Percentiles rank a stretch among this genome's conserved stretches.
Conservation (phyloP, 768 basidiomycete species). For the Leccinum rimulosum region DNA sequence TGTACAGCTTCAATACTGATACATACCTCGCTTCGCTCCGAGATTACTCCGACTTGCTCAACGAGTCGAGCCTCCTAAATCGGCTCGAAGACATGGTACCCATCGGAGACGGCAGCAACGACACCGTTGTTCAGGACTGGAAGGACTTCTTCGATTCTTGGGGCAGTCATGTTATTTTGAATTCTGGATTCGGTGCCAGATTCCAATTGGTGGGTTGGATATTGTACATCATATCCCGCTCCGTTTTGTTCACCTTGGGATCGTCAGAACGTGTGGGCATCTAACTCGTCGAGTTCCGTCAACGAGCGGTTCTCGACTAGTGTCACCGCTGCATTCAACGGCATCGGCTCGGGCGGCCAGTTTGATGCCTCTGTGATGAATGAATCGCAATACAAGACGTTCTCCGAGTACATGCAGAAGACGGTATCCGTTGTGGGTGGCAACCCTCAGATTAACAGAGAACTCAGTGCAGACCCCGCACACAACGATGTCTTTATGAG, state of each 20-base stretch:
- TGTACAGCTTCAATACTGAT: conserved; percentile 17
- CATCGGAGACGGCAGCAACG: conserved; percentile 4
- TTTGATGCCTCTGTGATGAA: too few species aligned
- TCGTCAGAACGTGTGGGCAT: conserved; percentile 7
- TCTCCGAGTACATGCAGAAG: too few species aligned
- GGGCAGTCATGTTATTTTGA: conserved; percentile 3
- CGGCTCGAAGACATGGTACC: background rate
- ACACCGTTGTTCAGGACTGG: background rate
- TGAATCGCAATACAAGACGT: too few species aligned
- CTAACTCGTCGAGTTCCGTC: conserved; percentile 6
- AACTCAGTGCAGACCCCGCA: conserved; percentile 5
- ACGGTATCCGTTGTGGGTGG: conserved; percentile 8
- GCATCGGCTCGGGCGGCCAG: too few species aligned
- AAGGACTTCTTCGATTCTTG: conserved; percentile 3
- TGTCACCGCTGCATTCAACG: background rate
- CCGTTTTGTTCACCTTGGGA: background rate
- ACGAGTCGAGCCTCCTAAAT: background rate
- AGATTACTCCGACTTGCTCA: conserved; percentile 8
- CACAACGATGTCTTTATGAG: background rate
- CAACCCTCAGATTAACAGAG: background rate
- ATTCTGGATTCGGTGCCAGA: conserved; percentile 1
- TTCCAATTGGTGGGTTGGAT: background rate
- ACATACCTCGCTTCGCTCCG: conserved; percentile 10
- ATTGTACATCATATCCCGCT: background rate
- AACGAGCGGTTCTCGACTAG: conserved; percentile 5